Conservation (phyloP, 176 grass and related monocot species). For the Leersia perrieri region DNA sequence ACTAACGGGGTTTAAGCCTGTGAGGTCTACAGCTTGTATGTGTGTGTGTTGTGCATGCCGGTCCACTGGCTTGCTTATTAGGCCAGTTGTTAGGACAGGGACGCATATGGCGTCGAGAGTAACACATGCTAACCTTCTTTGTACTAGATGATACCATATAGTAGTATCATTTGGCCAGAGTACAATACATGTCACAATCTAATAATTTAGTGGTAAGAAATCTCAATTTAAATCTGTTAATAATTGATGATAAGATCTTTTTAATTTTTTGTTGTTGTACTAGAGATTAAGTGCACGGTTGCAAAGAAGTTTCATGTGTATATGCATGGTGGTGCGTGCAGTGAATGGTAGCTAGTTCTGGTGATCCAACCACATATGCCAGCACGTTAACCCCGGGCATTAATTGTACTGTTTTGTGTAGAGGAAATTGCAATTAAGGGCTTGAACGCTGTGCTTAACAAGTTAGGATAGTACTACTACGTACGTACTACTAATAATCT, state of each 20-base stretch:
- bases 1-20: constrained; percentile 14
- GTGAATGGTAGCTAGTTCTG: no score
- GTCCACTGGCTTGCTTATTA: no score
- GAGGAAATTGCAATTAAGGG: neutral
- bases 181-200: neutral
- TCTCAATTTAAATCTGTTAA: neutral
- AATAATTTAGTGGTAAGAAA: neutral
- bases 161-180: neutral
- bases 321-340: no score
- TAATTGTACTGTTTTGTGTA: neutral
- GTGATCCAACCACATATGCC: constrained; percentile 20
- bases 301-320: no score
- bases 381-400: constrained; percentile 16
- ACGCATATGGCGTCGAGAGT: neutral
- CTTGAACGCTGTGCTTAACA: neutral
- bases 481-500: neutral
- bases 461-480: no score
- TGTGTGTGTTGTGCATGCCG: neutral
- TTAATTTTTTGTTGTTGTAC: no score
- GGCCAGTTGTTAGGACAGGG: constrained; percentile 18
- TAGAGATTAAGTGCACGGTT: neutral
- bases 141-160: neutral
- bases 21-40: neutral
- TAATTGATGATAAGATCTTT: neutral
- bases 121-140: neutral